Conservation (phyloP, 345 rosid genomes). For the Viola odorata region DNA sequence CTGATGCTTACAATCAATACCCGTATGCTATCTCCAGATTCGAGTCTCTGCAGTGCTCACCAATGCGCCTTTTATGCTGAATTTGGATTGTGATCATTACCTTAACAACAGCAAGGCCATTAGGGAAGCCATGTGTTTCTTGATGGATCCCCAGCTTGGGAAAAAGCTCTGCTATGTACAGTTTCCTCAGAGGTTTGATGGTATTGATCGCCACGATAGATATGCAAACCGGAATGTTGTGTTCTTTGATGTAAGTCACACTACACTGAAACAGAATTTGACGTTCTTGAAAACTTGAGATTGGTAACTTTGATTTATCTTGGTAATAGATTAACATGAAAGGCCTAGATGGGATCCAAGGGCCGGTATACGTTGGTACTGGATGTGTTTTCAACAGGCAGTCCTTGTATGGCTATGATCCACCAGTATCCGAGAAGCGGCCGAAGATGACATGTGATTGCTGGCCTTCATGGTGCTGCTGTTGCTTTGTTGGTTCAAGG, state of each 20-base stretch:
- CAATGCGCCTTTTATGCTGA: constrained; percentile 87
- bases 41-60: constrained; percentile 96
- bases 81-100: constrained; percentile 95
- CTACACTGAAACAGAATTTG: not conserved
- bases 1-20: not conserved
- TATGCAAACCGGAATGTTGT: constrained; percentile 90
- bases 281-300: not conserved
- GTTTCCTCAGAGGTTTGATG: constrained; percentile 95
- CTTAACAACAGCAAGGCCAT: constrained; percentile 84
- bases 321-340: constrained; percentile 72
- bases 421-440: constrained; percentile 78
- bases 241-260: constrained; percentile 73
- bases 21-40: constrained; percentile 36
- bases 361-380: constrained; percentile 95
- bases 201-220: constrained; percentile 89
- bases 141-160: constrained; percentile 96
- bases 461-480: constrained; percentile 94
- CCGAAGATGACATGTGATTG: constrained; percentile 98
- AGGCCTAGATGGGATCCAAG: constrained; percentile 92
- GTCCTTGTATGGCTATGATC: constrained; percentile 92
- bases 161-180: constrained; percentile 96
- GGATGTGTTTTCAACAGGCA: constrained; percentile 94
- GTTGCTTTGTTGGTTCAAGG: constrained; percentile 87
- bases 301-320: not conserved
- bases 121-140: constrained; percentile 95